Base-by-base conservation (phyloP, 2,329 filamentous ascomycete species). In the Penicillium paneum region DNA sequence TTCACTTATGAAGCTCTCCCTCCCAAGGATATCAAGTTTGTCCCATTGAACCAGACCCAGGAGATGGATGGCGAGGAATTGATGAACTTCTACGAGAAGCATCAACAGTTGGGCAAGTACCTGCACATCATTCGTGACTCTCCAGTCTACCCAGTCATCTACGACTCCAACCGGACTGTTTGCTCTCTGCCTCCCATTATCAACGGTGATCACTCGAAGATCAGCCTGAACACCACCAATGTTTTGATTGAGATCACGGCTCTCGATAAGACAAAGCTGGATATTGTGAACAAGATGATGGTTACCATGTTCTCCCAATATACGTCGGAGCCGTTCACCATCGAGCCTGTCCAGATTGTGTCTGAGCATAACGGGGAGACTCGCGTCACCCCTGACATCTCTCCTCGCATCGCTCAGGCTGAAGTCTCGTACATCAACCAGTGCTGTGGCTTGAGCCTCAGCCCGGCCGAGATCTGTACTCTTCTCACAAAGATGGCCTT, bases 231-330 rank as follows among this genome's bases (percentile, higher is more conserved):
- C 71, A 97, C 92, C 55, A 93, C 83, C 70, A 97, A 99, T 68
- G 85, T 99, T 68, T 90, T 99, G 75, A 95, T 99, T 72, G 94
- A 99, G 76, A 91, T 96, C 67, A 99, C 94, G 8, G 95, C 92
- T 38, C 93, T 91, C 38, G 94, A 99, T 72, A 87, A 89, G 71
- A 99, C 95, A 28, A 99, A 99, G 79, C 83, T 97, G 41, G 92
- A 97, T 65, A 90, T 99, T 61, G 93, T 97, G 57, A 90, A 89
- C 76, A 91, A 96, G 73, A 96, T 97, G 70, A 87, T 99, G 73
- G 90, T 96, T 39, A 85, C 93, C 67, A 99, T 99, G 93, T 99
- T 99, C 81, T 95, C 90, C 42, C 83, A 87, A 69, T 96, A 97
- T 77, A 92, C 90, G 68, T 82, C 83, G 19, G 90, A 97, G 69